Base-by-base conservation (phyloP, 257 asterid genomes). In the Pogostemon cablin region DNA sequence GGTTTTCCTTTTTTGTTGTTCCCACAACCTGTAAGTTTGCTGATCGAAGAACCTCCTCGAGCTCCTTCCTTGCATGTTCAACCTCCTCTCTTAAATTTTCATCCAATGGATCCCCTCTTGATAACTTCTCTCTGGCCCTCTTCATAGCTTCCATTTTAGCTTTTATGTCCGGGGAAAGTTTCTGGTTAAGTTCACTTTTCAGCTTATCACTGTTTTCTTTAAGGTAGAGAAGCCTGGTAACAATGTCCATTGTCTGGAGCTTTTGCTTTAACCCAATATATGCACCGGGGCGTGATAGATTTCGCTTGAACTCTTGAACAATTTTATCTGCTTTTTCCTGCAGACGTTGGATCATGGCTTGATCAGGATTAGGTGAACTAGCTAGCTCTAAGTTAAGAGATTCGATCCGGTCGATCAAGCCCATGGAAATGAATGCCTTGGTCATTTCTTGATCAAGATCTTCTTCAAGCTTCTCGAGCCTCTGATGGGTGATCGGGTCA, bases 321-420 rank as follows among this genome's bases (percentile, higher is more conserved):
- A 84, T 77, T 60, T 78, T 67, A 69, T 83, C 76, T 3, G 80
- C 85, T 47, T 81, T 85, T 56, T 87, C 80, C 64, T 85, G 68
- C 37, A 86, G 41, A 32, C 47, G 42, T 63, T 42, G 52, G 55
- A 60, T 67, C 11, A 69, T 46, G 71, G 78, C 76, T 75, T 79
- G 74, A 65, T 84, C 75, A 3, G 81, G 77, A 59, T 72, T 54
- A 12, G 81, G 72, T 20, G 85, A 60, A 41, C 71, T 73, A 15
- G 81, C 73, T n/a, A 83, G 72, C 80, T 86, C 91, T 7, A 83
- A 67, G 72, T 82, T 76, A 1, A 84, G 87, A 70, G 85, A 78
- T 15, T 78, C 73, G 32, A 81, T 65, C 66, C 57, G 75, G 25
- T 72, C 84, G 9, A 69, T 64, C 77, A 82, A 80, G 9, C 85